Evolutionary conservation across 2,329 filamentous ascomycete genomes (phyloP), one percentile per base, ranked within the genome.

Genomic region (Aspergillus calidoustus): DNA sequence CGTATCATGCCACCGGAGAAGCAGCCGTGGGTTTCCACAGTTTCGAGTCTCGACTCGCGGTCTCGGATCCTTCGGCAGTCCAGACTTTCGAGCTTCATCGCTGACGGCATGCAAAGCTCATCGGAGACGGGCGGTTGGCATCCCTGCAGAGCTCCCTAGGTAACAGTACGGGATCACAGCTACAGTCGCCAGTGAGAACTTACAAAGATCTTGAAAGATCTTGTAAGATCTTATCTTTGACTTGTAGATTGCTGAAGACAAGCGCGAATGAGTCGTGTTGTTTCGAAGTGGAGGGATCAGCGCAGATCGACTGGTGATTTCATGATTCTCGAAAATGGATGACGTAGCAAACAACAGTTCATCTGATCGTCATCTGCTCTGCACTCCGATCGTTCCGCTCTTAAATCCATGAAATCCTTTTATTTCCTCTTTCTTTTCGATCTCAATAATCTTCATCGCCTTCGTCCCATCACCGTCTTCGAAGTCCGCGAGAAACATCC

Each of bases 371-470:
- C 72, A 74, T 73, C 70, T 60, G 52, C 7, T 38, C 43, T 38
- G 17, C 19, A 54, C 66, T 70, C 73, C 72, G 70, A 65, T 53
- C 64, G 63, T 70, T 72, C 74, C 74, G 72, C 61, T 57, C 69
- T 61, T 69, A 72, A 72, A 69, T 60, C 54, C 46, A 17, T 51
- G n/a, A 47, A 54, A 54, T 55, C 54, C 38, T 56, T 52, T 41
- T 48, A 52, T 54, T 47, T 50, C 51, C 15, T 38, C 41, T 15
- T 28, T 52, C 49, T 43, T 48, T 54, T 54, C 43, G 19, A 43
- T 51, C 34, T 48, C 60, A 44, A 43, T 61, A 44, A 43, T 57
- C 47, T 62, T 60, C 52, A 41, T 47, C 43, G 34, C 54, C 61
- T 22, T 48, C 50, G 54, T 53, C 56, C 30, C 38, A 7, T 44